phyloP scores from a whole-genome alignment of 305 asterid species.

The Solanum aculeatissimum region DNA sequence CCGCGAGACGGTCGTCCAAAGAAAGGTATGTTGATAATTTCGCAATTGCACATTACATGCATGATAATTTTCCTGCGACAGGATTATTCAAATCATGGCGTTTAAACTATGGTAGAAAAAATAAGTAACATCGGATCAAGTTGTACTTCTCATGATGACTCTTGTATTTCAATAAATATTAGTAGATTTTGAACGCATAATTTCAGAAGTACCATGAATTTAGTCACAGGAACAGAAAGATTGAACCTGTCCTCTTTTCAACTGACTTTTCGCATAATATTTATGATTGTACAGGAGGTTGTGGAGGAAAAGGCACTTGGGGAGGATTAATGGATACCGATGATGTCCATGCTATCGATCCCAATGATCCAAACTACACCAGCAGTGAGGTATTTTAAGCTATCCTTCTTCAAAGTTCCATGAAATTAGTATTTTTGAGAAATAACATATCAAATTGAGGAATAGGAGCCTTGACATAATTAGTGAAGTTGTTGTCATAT shows the following conservation, averaged over 20 bases:
- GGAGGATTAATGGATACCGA: conserved; percentile 61
- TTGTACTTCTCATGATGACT: neutral
- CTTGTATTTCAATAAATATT: neutral
- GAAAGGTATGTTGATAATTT: conserved; percentile 34
- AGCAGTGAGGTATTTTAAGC: conserved; percentile 52
- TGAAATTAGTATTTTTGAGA: neutral
- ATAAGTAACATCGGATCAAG: neutral
- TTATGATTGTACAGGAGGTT: conserved; percentile 41
- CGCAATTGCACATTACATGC: neutral
- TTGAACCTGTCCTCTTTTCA: neutral
- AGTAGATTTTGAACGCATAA: neutral
- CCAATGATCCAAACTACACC: conserved; percentile 68
- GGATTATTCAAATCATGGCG: neutral
- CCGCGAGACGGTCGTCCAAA: conserved; percentile 55
- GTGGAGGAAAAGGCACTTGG: conserved; percentile 92
- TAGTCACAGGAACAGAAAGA: neutral
- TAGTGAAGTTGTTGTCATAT: neutral
- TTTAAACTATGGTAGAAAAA: neutral
- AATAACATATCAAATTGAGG: neutral
- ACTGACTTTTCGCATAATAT: neutral
- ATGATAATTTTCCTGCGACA: neutral
- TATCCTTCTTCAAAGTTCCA: neutral
- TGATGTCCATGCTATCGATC: conserved; percentile 31
- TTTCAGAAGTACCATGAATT: neutral
- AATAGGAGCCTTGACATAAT: neutral